phyloP scores from a whole-genome alignment of 2,329 filamentous ascomycete genomes.

The Sarocladiaceae sp. region DNA sequence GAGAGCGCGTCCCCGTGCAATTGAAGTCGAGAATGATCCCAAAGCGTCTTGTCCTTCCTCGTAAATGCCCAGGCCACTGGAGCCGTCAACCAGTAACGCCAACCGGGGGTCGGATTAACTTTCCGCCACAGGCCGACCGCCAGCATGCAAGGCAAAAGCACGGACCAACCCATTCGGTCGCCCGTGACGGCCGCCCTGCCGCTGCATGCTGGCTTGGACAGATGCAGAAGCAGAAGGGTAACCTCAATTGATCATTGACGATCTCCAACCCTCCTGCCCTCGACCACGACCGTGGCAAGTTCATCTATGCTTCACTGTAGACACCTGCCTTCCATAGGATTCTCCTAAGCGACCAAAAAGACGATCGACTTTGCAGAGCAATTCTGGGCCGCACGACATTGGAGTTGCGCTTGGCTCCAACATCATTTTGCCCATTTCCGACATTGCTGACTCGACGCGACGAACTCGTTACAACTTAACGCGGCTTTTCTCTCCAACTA shows the following conservation, averaged over 20 bases:
- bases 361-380: no score
- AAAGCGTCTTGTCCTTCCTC: not conserved
- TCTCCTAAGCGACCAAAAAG: no score
- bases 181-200: not conserved
- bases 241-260: not conserved
- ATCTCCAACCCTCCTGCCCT: not conserved
- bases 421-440: no score
- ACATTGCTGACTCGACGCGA: no score
- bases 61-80: not conserved
- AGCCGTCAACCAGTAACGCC: not conserved
- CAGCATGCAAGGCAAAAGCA: slow-evolving; percentile 1
- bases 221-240: not conserved
- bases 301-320: not conserved
- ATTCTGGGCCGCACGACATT: no score
- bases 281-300: not conserved
- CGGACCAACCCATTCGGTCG: not conserved
- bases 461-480: no score
- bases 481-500: no score
- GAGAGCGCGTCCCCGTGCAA: not conserved
- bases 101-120: slow-evolving; percentile 17
- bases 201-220: not conserved
- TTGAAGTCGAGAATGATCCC: not conserved
- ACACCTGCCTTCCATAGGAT: no score
- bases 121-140: slow-evolving; percentile 1
- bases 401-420: no score